Base-by-base conservation (phyloP, 2,329 filamentous ascomycete species). In the Septoria petroselini region DNA sequence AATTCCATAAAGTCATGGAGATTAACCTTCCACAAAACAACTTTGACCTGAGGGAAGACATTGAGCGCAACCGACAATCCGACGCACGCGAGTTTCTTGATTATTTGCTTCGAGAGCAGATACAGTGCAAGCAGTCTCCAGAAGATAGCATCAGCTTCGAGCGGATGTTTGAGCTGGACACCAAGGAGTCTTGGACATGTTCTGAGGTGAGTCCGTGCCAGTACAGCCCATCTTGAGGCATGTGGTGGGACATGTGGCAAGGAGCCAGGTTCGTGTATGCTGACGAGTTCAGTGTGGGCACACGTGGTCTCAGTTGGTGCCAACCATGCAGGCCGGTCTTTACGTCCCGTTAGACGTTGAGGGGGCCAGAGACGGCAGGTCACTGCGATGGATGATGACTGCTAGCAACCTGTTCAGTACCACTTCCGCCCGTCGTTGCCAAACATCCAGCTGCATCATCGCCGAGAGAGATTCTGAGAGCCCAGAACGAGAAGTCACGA, bases 81-180 rank as follows among this genome's bases (percentile, higher is more conserved):
- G 52, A 52, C 38, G 15, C 43, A 1, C 39, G 37, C 7, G 48
- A 49, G 6, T 52, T 52, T 21, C 12, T 55, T 17, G 25, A 29
- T 5, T 55, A 52, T 18, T 34, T 55, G 4, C 12, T 55, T 2
- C 19, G n/a, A 12, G 17, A 39, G n/a, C 44, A 48, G 4, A 33
- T 48, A 8, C 9, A 27, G 12, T 27, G 25, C 3, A 49, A 42
- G 15, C 23, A 15, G 9, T 34, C 27, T 6, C 18, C 43, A 12
- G 37, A n/a, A 5, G 50, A 53, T 18, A 35, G 27, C 3, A 12
- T 15, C 2, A 30, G 12, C 9, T 55, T 49, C 41, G 35, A 31
- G 1, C 12, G 23, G 2, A 44, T 51, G 35, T 56, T 56, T 12
- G 38, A 34, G 4, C 19, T 53, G 9, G 23, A 17, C 4, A 37